These are phyloP conservation scores for Solanum corneliomulleri DNA, from an alignment of 257 asterid genomes.

Conservation along the genomic window DNA sequence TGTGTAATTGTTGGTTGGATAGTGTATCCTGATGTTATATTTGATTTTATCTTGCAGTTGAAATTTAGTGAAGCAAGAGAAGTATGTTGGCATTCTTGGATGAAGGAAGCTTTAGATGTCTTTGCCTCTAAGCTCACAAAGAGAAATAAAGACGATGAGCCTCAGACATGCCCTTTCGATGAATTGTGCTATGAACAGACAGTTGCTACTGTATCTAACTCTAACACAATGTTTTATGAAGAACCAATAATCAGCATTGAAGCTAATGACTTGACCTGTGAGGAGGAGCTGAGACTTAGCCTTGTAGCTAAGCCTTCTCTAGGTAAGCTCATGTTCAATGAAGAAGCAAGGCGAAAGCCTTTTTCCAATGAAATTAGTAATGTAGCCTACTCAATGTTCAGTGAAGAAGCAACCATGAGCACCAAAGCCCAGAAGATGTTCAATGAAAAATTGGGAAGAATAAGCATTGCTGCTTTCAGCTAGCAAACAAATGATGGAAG, in stretches of 20 bases:
- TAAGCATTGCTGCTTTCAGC: not conserved
- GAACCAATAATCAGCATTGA: not conserved
- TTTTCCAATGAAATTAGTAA: not conserved
- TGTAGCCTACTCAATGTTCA: not conserved
- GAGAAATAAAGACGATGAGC: not conserved
- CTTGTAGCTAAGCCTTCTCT: not conserved
- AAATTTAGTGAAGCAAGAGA: slow-evolving; percentile 60
- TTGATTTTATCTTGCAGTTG: slow-evolving; percentile 35
- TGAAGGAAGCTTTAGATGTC: slow-evolving; percentile 77
- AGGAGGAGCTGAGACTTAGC: slow-evolving; percentile 1
- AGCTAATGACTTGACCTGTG: slow-evolving; percentile 2
- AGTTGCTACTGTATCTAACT: not conserved
- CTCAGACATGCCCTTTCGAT: not conserved
- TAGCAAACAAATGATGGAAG: not conserved
- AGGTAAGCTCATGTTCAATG: not conserved
- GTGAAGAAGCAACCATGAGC: not conserved
- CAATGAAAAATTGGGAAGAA: not conserved
- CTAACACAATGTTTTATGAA: not conserved
- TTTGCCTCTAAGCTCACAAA: slow-evolving; percentile 28
- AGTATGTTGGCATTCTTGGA: slow-evolving; percentile 61
- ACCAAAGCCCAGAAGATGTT: not conserved
- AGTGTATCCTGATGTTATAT: not conserved
- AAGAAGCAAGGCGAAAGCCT: not conserved
- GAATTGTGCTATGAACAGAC: not conserved
- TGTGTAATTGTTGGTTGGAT: not conserved